phyloP scores from a whole-genome alignment of 306 rosid genomes.

The Calophaca sinica region DNA sequence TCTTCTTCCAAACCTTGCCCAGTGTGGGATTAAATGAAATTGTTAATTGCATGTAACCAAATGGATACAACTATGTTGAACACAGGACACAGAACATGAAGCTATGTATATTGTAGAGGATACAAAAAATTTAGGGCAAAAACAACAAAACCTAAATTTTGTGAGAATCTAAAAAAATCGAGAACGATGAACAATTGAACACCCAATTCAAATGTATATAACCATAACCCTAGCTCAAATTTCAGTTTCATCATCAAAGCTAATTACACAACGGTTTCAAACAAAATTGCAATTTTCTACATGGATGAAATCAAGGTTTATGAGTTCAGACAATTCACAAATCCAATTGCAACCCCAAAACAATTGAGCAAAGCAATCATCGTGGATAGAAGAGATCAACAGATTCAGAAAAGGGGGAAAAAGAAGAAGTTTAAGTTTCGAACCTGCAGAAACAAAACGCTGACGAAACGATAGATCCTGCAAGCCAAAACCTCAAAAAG shows the following conservation, averaged over 20 bases:
- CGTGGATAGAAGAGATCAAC: not conserved
- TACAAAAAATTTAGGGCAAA: not conserved
- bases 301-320: conserved; percentile 9
- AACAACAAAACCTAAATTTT: not conserved
- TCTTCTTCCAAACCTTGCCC: not conserved
- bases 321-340: not conserved
- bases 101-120: not conserved
- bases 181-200: not conserved
- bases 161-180: conserved; percentile 17
- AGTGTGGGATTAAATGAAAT: not conserved
- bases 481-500: conserved; percentile 31
- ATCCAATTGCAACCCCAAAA: not conserved
- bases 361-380: not conserved
- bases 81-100: not conserved
- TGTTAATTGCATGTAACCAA: conserved; percentile 11
- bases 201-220: not conserved
- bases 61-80: not conserved
- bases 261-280: not conserved
- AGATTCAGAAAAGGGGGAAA: not conserved
- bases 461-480: conserved; percentile 43
- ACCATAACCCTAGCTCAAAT: conserved; percentile 1
- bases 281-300: not conserved
- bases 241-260: not conserved
- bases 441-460: conserved; percentile 41
- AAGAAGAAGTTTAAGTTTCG: conserved; percentile 15